Base-by-base conservation (phyloP, 345 rosid species). In the Populus nigra region DNA sequence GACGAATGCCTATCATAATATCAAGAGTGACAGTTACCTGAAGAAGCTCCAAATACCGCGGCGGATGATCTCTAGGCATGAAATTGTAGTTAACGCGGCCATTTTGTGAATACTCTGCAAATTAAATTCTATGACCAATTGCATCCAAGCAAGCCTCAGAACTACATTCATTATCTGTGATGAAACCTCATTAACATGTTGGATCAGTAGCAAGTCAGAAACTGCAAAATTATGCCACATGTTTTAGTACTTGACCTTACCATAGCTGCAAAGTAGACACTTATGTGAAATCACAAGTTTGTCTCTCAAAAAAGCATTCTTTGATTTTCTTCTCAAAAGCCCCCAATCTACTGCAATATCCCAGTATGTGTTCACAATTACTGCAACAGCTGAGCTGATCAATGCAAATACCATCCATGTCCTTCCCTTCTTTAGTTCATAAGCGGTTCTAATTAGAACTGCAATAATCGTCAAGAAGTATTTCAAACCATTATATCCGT, bases 1-100 rank as follows among this genome's bases (percentile, higher is more conserved):
- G 18, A 47, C 53, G 18, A 15, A 47, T 47, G 53, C 53, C 53
- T 47, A 39, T 41, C 65, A 16, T 39, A n/a, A 22, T 76, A 45
- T 65, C 10, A 5, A 57, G 53, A 61, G 65, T 33, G 49, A 35
- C 39, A 39, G 8, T 72, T 82, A 90, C 97, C 93, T 90, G 90
- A 91, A 91, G 85, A 93, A 93, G 81, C 85, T 93, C 96, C 96
- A 93, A 47, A 91, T 82, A 62, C 93, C 94, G 0, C 94, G 86
- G 22, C 94, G 88, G 69, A 90, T 74, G 16, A 90, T 85, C 80
- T 93, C 97, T 27, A 91, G 86, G 79, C 90, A 89, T 66, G 96
- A 82, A 36, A 85, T 80, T 20, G 85, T 57, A 13, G 86, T 84
- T 22, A 88, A 76, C 23, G 81, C 78, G 0, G 88, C 88, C 79